phyloP scores from a whole-genome alignment of 306 rosid genomes.

The Prunus mongolica region DNA sequence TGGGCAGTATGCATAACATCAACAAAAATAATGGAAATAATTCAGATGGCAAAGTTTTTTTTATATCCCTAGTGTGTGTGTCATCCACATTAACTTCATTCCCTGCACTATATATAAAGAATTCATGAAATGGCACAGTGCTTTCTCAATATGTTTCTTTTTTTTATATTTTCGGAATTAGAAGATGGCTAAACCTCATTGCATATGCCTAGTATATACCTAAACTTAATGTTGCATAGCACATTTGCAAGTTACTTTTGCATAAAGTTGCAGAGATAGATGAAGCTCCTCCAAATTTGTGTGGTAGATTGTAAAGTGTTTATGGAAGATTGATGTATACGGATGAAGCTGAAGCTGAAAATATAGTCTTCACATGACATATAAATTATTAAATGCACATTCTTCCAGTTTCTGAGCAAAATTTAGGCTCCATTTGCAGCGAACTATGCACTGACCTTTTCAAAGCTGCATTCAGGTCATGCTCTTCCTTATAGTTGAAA shows the following conservation, averaged over 20 bases:
- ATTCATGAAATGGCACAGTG: no score
- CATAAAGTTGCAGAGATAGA: not conserved
- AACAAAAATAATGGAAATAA: no score
- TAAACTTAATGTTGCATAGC: not conserved
- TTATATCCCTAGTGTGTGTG: no score
- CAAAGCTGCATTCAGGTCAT: constrained; percentile 42
- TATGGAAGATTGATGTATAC: not conserved
- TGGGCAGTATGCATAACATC: no score
- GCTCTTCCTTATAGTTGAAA: constrained; percentile 66
- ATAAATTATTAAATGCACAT: not conserved
- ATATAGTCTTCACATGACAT: not conserved
- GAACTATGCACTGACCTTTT: constrained; percentile 32
- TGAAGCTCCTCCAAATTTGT: not conserved
- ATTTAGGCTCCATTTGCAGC: not conserved
- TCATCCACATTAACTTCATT: no score
- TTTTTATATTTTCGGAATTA: no score
- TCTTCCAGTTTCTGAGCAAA: not conserved
- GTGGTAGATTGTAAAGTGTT: not conserved
- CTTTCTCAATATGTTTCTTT: no score
- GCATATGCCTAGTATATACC: not conserved
- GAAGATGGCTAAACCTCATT: no score
- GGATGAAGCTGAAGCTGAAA: not conserved
- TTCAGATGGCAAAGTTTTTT: no score
- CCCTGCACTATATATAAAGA: no score
- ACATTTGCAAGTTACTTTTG: not conserved